These are phyloP conservation scores for Acanthamoeba triangularis DNA, from an alignment of 208 protist species.

Conservation along the genomic window DNA sequence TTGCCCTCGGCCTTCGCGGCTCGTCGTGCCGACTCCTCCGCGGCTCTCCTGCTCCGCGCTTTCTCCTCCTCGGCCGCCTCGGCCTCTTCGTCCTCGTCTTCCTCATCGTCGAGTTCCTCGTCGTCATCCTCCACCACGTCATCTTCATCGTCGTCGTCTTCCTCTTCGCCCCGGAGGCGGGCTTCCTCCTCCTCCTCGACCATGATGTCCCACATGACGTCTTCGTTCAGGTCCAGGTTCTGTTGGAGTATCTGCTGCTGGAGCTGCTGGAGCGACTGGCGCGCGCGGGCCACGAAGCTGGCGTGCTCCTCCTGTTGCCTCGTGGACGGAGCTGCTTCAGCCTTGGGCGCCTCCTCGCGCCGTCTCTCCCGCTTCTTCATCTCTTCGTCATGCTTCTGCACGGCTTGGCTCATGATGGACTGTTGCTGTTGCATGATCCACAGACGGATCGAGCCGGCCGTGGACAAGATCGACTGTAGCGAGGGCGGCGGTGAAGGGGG, in stretches of 20 bases:
- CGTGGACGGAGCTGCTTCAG: background rate
- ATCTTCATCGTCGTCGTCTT: conserved; percentile 24
- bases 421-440: conserved; percentile 61
- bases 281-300: background rate
- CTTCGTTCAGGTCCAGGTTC: conserved; percentile 4
- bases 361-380: background rate
- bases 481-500: background rate
- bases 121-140: background rate
- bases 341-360: background rate
- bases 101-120: background rate
- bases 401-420: conserved; percentile 44
- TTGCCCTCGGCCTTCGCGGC: conserved; percentile 3
- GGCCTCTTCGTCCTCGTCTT: conserved; percentile 20
- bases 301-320: background rate
- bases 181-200: conserved; percentile 50
- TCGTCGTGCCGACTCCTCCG: background rate
- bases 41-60: background rate
- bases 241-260: conserved; percentile 18
- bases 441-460: conserved; percentile 18
- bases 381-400: conserved; percentile 41
- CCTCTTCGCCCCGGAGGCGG: background rate
- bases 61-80: conserved; percentile 14
- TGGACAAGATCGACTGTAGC: background rate
- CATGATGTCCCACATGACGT: conserved; percentile 68
- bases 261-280: conserved; percentile 30